Percentiles rank a stretch among this genome's conserved stretches.
These are phyloP conservation scores for Geotrichum citri-aurantii DNA, from an alignment of 1,139 yeast species.

Conservation along the genomic window DNA sequence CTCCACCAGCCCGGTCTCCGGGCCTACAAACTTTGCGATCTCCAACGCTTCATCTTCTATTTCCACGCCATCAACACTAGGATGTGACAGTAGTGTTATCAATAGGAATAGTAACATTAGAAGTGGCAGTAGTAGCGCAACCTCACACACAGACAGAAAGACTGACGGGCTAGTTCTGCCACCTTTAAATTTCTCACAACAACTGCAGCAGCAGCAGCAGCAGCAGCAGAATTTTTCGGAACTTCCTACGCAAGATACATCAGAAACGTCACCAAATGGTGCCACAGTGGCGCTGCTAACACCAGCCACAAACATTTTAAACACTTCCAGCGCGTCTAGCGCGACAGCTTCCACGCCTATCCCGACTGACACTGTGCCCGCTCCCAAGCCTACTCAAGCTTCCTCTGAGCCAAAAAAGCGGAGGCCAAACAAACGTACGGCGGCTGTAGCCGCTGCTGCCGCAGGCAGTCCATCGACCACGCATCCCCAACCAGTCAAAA, in stretches of 20 bases:
- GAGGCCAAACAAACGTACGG: background rate
- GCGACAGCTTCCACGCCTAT: background rate
- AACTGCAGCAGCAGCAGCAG: background rate
- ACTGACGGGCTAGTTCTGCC: background rate
- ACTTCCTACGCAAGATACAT: too few relatives aligned
- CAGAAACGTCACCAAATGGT: background rate
- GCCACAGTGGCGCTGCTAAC: background rate
- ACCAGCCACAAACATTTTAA: background rate
- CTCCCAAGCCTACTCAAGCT: background rate
- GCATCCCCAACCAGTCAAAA: slow-evolving; percentile 19
- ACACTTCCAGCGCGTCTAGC: background rate
- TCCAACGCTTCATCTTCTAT: background rate
- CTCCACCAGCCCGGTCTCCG: background rate
- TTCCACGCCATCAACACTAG: background rate
- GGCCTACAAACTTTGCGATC: background rate
- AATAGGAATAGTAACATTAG: background rate
- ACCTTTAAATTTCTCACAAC: background rate
- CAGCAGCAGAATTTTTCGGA: background rate
- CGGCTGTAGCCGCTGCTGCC: too few relatives aligned
- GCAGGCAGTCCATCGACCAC: background rate
- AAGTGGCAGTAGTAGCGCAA: background rate
- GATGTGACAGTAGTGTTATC: background rate
- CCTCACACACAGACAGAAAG: background rate
- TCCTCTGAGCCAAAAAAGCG: background rate
- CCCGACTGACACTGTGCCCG: background rate